Evolutionary conservation across 1,284 basidiomycete species (phyloP).

Genomic region (Pseudozyma tsukubaensis): DNA sequence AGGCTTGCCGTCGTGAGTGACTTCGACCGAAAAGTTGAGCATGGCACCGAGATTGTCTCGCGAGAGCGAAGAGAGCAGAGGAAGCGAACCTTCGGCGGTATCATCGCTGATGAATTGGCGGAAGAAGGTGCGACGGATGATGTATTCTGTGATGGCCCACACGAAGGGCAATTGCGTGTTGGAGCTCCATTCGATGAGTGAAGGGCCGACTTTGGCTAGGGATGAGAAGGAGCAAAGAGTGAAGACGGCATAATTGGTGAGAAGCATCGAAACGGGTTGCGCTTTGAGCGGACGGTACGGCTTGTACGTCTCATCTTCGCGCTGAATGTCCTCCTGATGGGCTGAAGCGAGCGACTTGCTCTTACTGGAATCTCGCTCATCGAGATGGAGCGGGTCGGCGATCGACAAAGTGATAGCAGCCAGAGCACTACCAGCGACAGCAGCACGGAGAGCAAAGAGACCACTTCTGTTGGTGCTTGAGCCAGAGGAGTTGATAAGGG

Average conservation of each 20-base stretch:
- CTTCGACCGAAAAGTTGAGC: conserved; percentile 87
- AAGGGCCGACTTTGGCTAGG: conserved; percentile 81
- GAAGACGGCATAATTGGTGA: conserved; percentile 83
- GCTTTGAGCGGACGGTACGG: conserved; percentile 39
- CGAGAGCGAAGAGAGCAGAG: conserved; percentile 75
- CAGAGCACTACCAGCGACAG: conserved; percentile 31
- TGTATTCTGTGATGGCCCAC: conserved; percentile 75
- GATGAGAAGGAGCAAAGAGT: conserved; percentile 80
- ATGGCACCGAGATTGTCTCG: conserved; percentile 78
- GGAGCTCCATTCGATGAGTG: conserved; percentile 74
- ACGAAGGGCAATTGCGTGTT: conserved; percentile 78
- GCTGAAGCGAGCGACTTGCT: conserved; percentile 28
- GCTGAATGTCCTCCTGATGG: conserved; percentile 31
- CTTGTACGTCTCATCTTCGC: conserved; percentile 35
- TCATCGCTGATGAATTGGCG: conserved; percentile 90
- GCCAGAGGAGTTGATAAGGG: neutral
- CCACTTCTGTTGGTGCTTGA: conserved; percentile 7
- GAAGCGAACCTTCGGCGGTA: conserved; percentile 77
- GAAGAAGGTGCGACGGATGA: conserved; percentile 87
- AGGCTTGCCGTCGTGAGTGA: conserved; percentile 74
- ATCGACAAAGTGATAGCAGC: conserved; percentile 18
- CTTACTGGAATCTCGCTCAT: conserved; percentile 13
- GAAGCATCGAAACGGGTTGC: conserved; percentile 69
- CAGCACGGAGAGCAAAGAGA: conserved; percentile 15
- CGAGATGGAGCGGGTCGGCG: conserved; percentile 36